Base-by-base conservation (phyloP, 192 early-diverging fungal species). In the Coemansia sp. region DNA sequence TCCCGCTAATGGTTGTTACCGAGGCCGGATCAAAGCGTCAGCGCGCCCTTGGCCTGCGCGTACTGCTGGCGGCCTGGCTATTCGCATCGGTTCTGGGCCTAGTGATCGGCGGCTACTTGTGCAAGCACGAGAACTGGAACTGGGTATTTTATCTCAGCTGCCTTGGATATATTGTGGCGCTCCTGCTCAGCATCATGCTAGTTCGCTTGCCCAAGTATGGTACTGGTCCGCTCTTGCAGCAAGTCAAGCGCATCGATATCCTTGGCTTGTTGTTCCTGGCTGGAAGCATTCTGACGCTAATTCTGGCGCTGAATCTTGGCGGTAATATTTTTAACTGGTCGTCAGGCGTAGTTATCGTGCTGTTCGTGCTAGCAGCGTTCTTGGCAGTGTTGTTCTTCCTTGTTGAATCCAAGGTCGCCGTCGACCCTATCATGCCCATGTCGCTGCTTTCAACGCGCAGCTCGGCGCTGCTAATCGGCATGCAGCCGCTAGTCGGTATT, bases 381-480 rank as follows among this genome's bases (percentile, higher is more conserved):
- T 32, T 88, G 15, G 65, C 86, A 24, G n/a, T 78, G 12, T 68
- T 84, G 32, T 93, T 94, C 64, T 81, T 78, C 5, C 76, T 85
- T 29, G 73, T 91, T 46, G 84, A 97, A 84, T 50, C 71, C 34
- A 84, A 87, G 60, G n/a, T 94, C 36, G 91, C 94, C 7, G 34
- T 66, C 24, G 78, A 81, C 50, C 71, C 72, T 50, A 53, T 77
- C 13, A 31, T 75, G 24, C 78, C 77, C 11, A 22, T 64, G 11
- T 69, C 71, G 5, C 61, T 94, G 40, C 89, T 93, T 67, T 74
- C 67, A 32, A 83, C 83, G 67, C 74, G 80, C 8, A 86, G 65
- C 24, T 42, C 64, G 6, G 40, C 40, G 5, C 59, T 68, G 8
- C 55, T 81, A 44, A 24, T 75, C 22, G 50, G 32, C 11, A 55